Base-by-base conservation (phyloP, 1,284 basidiomycete genomes). In the Ceraceosorus guamensis region DNA sequence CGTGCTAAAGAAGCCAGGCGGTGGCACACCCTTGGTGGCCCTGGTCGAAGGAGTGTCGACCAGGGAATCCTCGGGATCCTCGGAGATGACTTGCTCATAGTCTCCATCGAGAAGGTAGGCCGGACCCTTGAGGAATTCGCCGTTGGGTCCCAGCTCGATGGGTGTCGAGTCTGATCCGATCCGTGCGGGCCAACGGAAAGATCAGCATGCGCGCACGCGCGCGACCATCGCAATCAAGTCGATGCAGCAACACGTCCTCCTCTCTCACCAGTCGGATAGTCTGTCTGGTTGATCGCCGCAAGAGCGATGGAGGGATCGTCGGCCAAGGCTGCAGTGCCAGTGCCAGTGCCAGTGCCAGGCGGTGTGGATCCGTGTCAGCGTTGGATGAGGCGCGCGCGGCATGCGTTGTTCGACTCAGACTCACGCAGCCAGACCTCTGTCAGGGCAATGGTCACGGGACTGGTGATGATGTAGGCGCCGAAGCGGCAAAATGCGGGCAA, bases 401-500 rank as follows among this genome's bases (percentile, higher is more conserved):
- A 24, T 24, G 1, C 24, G 2, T 24, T 24, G 24, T 24, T 24
- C 24, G 24, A 24, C 24, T 24, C 24, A 24, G 24, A 24, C 24
- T 24, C 24, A 24, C 55, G 62, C 3, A 64, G 30, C 62, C 62
- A 64, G 10, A 62, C 62, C 37, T 64, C 62, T 10, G 48, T 48
- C 8, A 62, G 50, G 32, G 56, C 60, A 18, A 34, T 13, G 0
- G 62, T 64, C 6, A 62, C 2, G n/a, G 32, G 6, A 45, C 44
- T 48, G 1, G 62, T 61, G 10, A 32, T 14, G 35, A 61, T 55
- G 39, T 41, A 45, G 37, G 47, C 52, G 3, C 60, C 62, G 45
- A 59, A 61, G 11, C 62, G 55, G 43, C 62, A 64, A 45, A 64
- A 64, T 16, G 60, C 57, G 2, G 62, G 62, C 30, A 64, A 43